Percentiles rank a stretch among this genome's conserved stretches.
phyloP scores from a whole-genome alignment of 768 basidiomycete species.

The Boletales sp. region DNA sequence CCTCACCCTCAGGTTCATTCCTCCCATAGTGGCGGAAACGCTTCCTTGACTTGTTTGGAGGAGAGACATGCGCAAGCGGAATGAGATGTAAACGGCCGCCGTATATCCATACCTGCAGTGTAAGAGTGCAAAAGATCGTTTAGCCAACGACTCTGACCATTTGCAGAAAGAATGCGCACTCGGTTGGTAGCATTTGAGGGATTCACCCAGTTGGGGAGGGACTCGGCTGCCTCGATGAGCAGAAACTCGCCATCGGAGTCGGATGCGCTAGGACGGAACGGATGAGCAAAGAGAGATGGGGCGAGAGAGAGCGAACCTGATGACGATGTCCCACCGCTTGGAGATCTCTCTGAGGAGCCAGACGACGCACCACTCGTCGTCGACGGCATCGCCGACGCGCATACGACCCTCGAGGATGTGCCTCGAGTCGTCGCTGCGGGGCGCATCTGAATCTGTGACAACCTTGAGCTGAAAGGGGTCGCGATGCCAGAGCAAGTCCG shows the following conservation, averaged over 20 bases:
- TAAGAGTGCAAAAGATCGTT: conserved; percentile 28
- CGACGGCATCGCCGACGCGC: conserved; percentile 94
- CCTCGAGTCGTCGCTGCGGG: conserved; percentile 21
- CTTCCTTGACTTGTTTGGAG: conserved; percentile 51
- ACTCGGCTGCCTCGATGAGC: conserved; percentile 93
- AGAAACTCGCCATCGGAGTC: conserved; percentile 97
- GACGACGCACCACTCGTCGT: conserved; percentile 96
- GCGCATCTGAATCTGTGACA: conserved; percentile 41
- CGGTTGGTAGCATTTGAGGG: conserved; percentile 91
- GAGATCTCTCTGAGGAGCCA: conserved; percentile 84
- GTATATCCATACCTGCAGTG: conserved; percentile 87
- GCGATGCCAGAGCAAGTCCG: conserved; percentile 76
- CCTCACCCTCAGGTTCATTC: conserved; percentile 52
- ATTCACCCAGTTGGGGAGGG: conserved; percentile 84
- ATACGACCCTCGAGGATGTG: conserved; percentile 77
- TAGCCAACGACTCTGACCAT: conserved; percentile 32
- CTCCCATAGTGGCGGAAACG: conserved; percentile 43
- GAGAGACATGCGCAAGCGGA: conserved; percentile 73
- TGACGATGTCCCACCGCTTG: conserved; percentile 71
- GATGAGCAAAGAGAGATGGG: conserved; percentile 2
- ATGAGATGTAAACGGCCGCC: conserved; percentile 81
- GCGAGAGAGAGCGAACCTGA: conserved; percentile 52
- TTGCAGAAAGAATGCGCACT: conserved; percentile 50
- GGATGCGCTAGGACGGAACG: conserved; percentile 37
- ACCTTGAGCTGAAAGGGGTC: conserved; percentile 80